These are phyloP conservation scores for Claviceps arundinis DNA, from an alignment of 2,329 filamentous ascomycete genomes.

Conservation along the genomic window DNA sequence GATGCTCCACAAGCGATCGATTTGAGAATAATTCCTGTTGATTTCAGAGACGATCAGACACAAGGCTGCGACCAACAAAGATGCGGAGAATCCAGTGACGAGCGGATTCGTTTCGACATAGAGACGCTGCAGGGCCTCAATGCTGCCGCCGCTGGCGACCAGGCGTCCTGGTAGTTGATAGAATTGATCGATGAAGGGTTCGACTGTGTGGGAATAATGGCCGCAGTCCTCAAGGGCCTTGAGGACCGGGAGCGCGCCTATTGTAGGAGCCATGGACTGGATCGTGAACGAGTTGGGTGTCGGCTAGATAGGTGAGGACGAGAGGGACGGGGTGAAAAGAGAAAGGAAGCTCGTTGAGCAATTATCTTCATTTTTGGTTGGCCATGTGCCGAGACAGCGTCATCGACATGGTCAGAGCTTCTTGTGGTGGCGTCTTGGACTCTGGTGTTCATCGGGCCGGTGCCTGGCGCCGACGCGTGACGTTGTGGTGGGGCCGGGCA, in stretches of 20 bases:
- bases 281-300: neutral
- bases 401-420: neutral
- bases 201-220: slow-evolving; percentile 60
- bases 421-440: too few species aligned
- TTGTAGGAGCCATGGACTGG: slow-evolving; percentile 15
- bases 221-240: slow-evolving; percentile 60
- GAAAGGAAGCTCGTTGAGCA: neutral
- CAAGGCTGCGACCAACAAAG: slow-evolving; percentile 54
- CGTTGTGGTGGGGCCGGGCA: neutral
- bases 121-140: slow-evolving; percentile 50
- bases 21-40: slow-evolving; percentile 93
- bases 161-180: slow-evolving; percentile 55
- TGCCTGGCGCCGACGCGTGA: too few species aligned
- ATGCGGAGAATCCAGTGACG: slow-evolving; percentile 58
- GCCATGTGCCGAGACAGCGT: neutral
- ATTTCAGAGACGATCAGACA: slow-evolving; percentile 68
- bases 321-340: neutral
- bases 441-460: too few species aligned
- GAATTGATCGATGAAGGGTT: slow-evolving; percentile 60
- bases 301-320: neutral
- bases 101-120: slow-evolving; percentile 82
- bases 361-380: too few species aligned
- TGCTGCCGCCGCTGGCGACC: slow-evolving; percentile 43
- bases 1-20: slow-evolving; percentile 86
- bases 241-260: slow-evolving; percentile 58